Evolutionary conservation across 108 stramenopile genomes (phyloP).

Genomic region (Cyclotella atomus): DNA sequence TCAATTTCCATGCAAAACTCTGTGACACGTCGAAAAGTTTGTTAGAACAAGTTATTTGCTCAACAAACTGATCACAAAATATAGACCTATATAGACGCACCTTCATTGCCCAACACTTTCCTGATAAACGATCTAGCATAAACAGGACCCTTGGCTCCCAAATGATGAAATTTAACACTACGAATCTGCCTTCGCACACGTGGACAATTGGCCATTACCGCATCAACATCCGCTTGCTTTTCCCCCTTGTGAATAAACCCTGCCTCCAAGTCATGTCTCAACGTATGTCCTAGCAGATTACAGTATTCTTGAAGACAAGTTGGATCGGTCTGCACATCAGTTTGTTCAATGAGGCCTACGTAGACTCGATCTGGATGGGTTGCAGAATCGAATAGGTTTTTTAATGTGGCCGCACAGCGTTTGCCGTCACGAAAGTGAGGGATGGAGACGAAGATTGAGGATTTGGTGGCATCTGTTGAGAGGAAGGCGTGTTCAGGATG

Average conservation of each 20-base stretch:
- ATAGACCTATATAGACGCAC: slow-evolving; percentile 9
- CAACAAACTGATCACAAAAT: background rate
- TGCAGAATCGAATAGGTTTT: slow-evolving; percentile 72
- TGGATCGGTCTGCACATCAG: slow-evolving; percentile 41
- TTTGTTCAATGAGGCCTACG: slow-evolving; percentile 87
- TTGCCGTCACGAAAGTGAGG: slow-evolving; percentile 80
- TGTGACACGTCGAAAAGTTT: background rate
- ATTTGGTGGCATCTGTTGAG: slow-evolving; percentile 4
- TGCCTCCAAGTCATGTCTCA: slow-evolving; percentile 25
- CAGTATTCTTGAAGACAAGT: slow-evolving; percentile 55
- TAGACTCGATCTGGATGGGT: slow-evolving; percentile 69
- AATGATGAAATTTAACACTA: slow-evolving; percentile 56
- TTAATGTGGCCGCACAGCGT: slow-evolving; percentile 73
- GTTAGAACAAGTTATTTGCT: background rate
- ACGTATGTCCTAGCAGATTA: slow-evolving; percentile 27
- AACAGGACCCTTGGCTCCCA: slow-evolving; percentile 77
- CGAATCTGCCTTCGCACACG: slow-evolving; percentile 59
- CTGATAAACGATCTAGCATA: slow-evolving; percentile 76
- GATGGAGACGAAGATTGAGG: slow-evolving; percentile 74
- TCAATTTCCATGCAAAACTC: slow-evolving; percentile 98
- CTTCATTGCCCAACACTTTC: slow-evolving; percentile 90
- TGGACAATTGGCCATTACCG: slow-evolving; percentile 34
- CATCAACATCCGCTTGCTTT: slow-evolving; percentile 34
- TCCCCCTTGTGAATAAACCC: slow-evolving; percentile 26
- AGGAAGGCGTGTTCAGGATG: slow-evolving; percentile 5